phyloP scores from a whole-genome alignment of 306 rosid genomes.

The Dicorynia guianensis region DNA sequence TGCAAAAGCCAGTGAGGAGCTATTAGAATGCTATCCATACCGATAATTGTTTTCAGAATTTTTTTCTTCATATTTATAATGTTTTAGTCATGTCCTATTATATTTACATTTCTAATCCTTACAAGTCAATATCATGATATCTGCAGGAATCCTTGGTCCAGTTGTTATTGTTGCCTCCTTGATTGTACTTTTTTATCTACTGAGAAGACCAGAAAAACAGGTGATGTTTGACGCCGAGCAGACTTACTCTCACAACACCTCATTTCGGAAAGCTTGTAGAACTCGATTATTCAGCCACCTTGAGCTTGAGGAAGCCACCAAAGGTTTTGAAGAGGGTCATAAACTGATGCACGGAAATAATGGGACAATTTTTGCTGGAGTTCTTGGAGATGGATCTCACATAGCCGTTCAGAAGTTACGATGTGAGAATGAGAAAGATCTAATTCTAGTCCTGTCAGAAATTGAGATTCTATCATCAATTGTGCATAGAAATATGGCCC shows the following conservation, averaged over 20 bases:
- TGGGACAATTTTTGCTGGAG: conserved; percentile 72
- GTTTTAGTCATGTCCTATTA: neutral
- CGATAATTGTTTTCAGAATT: neutral
- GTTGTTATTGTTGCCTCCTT: conserved; percentile 71
- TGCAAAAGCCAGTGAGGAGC: neutral
- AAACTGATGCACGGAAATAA: conserved; percentile 61
- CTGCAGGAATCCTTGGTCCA: conserved; percentile 87
- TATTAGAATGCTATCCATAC: neutral
- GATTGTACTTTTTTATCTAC: conserved; percentile 62
- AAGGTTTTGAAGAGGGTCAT: conserved; percentile 60
- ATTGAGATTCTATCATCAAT: conserved; percentile 68
- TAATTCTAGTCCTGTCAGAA: conserved; percentile 68
- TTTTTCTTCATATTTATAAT: neutral
- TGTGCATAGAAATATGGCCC: conserved; percentile 66
- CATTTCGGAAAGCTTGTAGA: conserved; percentile 68
- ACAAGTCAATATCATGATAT: conserved; percentile 24
- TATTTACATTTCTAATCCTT: neutral
- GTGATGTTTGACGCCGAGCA: conserved; percentile 56
- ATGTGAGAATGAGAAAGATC: conserved; percentile 71
- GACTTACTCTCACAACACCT: conserved; percentile 58
- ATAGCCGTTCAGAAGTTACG: conserved; percentile 77
- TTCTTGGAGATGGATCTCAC: conserved; percentile 75
- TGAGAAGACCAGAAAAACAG: conserved; percentile 59
- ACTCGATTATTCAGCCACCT: conserved; percentile 67
- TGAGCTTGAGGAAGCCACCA: conserved; percentile 83